Evolutionary conservation across 2,329 filamentous ascomycete genomes (phyloP).

Genomic region (Cordyceps tenuipes): DNA sequence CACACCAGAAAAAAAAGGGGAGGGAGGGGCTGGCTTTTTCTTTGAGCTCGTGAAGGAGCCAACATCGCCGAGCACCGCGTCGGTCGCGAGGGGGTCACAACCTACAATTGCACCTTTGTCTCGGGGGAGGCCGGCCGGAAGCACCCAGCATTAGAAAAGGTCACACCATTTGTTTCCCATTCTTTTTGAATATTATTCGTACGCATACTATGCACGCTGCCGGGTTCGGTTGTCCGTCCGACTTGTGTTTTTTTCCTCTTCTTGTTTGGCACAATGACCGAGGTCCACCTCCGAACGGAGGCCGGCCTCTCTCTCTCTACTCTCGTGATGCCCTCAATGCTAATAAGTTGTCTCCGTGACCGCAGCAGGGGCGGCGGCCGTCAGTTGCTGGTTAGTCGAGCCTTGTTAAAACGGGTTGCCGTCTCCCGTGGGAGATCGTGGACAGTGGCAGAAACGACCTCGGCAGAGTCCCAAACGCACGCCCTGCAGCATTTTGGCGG

Average conservation of each 20-base stretch:
- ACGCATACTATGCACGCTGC: conserved; percentile 14
- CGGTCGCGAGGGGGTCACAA: conserved; percentile 21
- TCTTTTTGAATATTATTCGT: conserved; percentile 20
- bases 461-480: no score
- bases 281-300: conserved; percentile 20
- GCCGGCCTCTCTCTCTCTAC: conserved; percentile 21
- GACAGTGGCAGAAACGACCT: no score
- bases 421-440: no score
- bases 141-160: conserved; percentile 23
- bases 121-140: conserved; percentile 20
- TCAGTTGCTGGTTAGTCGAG: no score
- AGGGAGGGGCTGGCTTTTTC: no score
- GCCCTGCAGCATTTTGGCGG: no score
- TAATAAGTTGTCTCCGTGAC: conserved; percentile 1
- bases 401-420: no score
- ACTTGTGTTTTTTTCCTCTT: conserved; percentile 2
- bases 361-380: no score
- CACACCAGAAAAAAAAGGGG: conserved; percentile 26
- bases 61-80: conserved; percentile 21
- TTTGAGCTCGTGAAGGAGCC: conserved; percentile 15
- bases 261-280: conserved; percentile 13
- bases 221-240: not conserved
- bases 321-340: conserved; percentile 19
- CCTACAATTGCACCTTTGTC: conserved; percentile 22
- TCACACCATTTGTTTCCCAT: conserved; percentile 24